Conservation (phyloP, 768 basidiomycete genomes). For the Trametopsis cervina region DNA sequence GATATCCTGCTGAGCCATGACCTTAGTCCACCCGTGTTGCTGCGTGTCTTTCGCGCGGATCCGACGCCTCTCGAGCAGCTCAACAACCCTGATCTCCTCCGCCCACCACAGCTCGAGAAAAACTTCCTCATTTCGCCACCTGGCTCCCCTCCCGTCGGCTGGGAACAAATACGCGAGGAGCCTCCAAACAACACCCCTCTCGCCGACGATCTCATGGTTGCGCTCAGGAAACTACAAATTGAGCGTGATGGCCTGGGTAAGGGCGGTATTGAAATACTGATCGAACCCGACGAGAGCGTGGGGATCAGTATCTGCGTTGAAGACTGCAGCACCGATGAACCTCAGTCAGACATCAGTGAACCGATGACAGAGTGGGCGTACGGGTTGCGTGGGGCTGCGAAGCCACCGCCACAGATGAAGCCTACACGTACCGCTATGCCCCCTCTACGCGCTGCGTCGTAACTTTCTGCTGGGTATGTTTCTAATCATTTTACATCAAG, state of each 20-base stretch:
- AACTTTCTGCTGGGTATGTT: slow-evolving; percentile 15
- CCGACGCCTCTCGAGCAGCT: slow-evolving; percentile 50
- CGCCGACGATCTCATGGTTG: slow-evolving; percentile 81
- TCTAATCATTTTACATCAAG: slow-evolving; percentile 9
- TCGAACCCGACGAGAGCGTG: slow-evolving; percentile 61
- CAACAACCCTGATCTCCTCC: slow-evolving; percentile 42
- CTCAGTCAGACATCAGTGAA: slow-evolving; percentile 23
- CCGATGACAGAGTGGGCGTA: slow-evolving; percentile 47
- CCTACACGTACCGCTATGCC: slow-evolving; percentile 20
- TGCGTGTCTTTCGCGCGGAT: slow-evolving; percentile 71
- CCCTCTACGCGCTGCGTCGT: slow-evolving; percentile 14
- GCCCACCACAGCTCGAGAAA: slow-evolving; percentile 75
- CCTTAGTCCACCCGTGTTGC: slow-evolving; percentile 38
- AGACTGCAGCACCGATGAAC: slow-evolving; percentile 46
- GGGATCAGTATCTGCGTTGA: slow-evolving; percentile 79
- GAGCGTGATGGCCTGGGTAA: slow-evolving; percentile 28
- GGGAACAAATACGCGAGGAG: slow-evolving; percentile 89
- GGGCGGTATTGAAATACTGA: slow-evolving; percentile 44
- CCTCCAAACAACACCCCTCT: slow-evolving; percentile 80
- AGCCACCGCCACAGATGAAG: slow-evolving; percentile 27
- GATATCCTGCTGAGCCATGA: not conserved
- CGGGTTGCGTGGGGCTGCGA: slow-evolving; percentile 18
- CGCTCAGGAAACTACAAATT: slow-evolving; percentile 64
- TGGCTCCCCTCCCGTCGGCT: slow-evolving; percentile 94
- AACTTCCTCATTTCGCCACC: slow-evolving; percentile 99